Evolutionary conservation across 148 eudicot species (phyloP).

Genomic region (Pouteria glomerata): DNA sequence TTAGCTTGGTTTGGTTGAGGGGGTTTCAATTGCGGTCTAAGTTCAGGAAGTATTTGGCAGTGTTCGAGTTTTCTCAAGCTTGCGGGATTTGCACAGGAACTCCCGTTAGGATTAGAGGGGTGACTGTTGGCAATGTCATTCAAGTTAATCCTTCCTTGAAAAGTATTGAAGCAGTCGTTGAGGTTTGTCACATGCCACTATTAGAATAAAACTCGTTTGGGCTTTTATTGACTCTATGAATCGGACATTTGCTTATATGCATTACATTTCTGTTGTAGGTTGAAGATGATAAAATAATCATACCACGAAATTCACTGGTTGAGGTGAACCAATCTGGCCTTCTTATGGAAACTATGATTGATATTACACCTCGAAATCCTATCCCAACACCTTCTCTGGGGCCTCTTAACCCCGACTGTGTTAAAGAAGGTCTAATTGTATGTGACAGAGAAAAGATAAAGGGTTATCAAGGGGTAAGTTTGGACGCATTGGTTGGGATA

Average conservation of each 20-base stretch:
- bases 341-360: slow-evolving; percentile 95
- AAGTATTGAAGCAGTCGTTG: slow-evolving; percentile 76
- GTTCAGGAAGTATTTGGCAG: slow-evolving; percentile 67
- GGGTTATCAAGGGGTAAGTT: slow-evolving; percentile 86
- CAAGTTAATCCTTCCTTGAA: slow-evolving; percentile 74
- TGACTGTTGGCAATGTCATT: slow-evolving; percentile 78
- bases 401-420: slow-evolving; percentile 75
- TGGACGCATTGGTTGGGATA: slow-evolving; percentile 91
- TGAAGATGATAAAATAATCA: slow-evolving; percentile 83
- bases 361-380: slow-evolving; percentile 84
- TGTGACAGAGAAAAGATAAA: slow-evolving; percentile 86
- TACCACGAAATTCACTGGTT: slow-evolving; percentile 77
- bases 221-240: neutral
- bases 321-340: slow-evolving; percentile 98
- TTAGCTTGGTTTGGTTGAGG: slow-evolving; percentile 79
- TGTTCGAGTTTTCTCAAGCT: slow-evolving; percentile 83
- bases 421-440: slow-evolving; percentile 74
- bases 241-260: neutral
- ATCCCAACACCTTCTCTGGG: slow-evolving; percentile 72
- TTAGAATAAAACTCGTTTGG: neutral
- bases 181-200: slow-evolving; percentile 44
- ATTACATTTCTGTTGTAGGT: slow-evolving; percentile 43
- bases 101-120: slow-evolving; percentile 87
- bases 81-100: slow-evolving; percentile 83
- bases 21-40: slow-evolving; percentile 74